phyloP scores from a whole-genome alignment of 2,329 filamentous ascomycete genomes.

The Paecilomyces sp. region DNA sequence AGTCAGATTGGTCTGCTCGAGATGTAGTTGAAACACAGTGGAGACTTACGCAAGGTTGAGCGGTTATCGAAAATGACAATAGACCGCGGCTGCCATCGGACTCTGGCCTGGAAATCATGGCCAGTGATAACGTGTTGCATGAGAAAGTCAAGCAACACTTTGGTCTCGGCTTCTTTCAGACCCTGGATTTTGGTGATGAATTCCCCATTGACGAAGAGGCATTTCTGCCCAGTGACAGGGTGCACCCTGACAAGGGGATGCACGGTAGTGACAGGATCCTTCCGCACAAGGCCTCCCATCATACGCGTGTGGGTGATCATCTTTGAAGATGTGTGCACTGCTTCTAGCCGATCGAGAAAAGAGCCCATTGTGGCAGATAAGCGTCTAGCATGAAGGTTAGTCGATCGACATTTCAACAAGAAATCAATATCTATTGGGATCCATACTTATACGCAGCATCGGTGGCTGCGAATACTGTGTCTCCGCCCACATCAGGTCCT shows the following conservation, averaged over 20 bases:
- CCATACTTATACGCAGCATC: slow-evolving; percentile 38
- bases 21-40: neutral
- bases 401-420: neutral
- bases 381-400: slow-evolving; percentile 13
- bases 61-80: slow-evolving; percentile 47
- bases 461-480: slow-evolving; percentile 41
- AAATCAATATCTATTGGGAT: slow-evolving; percentile 1
- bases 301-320: slow-evolving; percentile 37
- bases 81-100: slow-evolving; percentile 43
- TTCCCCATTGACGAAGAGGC: slow-evolving; percentile 42
- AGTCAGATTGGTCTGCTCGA: neutral
- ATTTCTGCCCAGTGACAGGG: slow-evolving; percentile 43
- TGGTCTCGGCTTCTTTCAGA: slow-evolving; percentile 41
- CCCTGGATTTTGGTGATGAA: slow-evolving; percentile 43
- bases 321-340: slow-evolving; percentile 36
- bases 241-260: slow-evolving; percentile 43
- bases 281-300: slow-evolving; percentile 37
- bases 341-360: slow-evolving; percentile 25
- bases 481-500: slow-evolving; percentile 44
- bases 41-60: slow-evolving; percentile 37
- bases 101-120: slow-evolving; percentile 42
- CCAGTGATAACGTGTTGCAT: slow-evolving; percentile 41
- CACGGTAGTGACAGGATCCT: slow-evolving; percentile 37
- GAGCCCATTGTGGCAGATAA: slow-evolving; percentile 46
- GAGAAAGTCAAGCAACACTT: slow-evolving; percentile 41